Conservation (phyloP, 306 rosid genomes). For the Malus asiatica region DNA sequence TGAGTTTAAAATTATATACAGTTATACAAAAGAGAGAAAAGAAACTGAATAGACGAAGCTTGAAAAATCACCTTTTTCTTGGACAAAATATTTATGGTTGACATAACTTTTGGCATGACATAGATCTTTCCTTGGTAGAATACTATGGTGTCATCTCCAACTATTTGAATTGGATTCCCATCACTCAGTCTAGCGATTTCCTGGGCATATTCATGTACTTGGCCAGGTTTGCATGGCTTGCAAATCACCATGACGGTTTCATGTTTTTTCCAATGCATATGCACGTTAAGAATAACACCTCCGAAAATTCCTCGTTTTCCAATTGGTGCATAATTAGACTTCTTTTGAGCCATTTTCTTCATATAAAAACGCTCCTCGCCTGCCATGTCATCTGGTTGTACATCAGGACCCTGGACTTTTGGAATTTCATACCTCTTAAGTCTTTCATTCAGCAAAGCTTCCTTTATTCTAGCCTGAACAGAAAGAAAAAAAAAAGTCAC, state of each 20-base stretch:
- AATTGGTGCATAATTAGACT: conserved; percentile 78
- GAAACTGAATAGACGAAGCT: neutral
- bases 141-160: conserved; percentile 71
- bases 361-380: conserved; percentile 82
- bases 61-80: conserved; percentile 70
- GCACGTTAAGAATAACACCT: conserved; percentile 93
- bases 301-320: conserved; percentile 93
- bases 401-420: conserved; percentile 67
- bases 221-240: conserved; percentile 84
- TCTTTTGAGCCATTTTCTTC: conserved; percentile 93
- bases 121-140: conserved; percentile 86
- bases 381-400: conserved; percentile 56
- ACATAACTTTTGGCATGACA: conserved; percentile 79
- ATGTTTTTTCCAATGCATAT: conserved; percentile 98
- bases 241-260: conserved; percentile 82
- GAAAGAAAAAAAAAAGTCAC: neutral
- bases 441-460: conserved; percentile 71
- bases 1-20: neutral
- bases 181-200: conserved; percentile 89
- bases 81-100: conserved; percentile 73
- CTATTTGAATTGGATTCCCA: conserved; percentile 77
- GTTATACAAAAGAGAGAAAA: neutral
- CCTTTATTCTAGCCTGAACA: conserved; percentile 78
- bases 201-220: conserved; percentile 69
- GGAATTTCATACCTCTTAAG: conserved; percentile 82